These are phyloP conservation scores for Ormosia emarginata DNA, from an alignment of 306 rosid species.

Conservation along the genomic window DNA sequence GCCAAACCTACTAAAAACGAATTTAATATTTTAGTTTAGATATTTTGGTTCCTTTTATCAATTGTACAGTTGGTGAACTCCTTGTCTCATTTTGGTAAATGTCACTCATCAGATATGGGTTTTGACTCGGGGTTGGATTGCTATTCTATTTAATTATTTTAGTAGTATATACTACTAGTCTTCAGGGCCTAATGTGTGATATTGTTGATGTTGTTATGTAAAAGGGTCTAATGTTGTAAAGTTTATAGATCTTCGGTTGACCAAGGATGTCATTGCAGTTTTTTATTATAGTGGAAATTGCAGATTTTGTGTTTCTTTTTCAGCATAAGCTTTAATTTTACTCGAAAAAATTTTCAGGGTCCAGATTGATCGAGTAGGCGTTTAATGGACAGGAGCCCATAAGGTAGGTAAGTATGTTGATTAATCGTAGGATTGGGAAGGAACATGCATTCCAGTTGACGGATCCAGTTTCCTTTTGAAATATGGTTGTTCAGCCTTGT, in stretches of 20 bases:
- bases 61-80: conserved; percentile 19
- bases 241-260: conserved; percentile 28
- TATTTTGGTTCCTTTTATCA: conserved; percentile 22
- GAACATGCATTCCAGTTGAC: conserved; percentile 3
- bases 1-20: conserved; percentile 28
- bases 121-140: conserved; percentile 4
- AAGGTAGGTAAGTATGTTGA: conserved; percentile 56
- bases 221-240: conserved; percentile 16
- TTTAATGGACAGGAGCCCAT: conserved; percentile 46
- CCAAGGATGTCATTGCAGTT: conserved; percentile 18
- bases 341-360: conserved; percentile 69
- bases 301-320: conserved; percentile 25
- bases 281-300: conserved; percentile 16
- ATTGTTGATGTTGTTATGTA: neutral
- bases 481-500: conserved; percentile 26
- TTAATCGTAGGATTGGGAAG: conserved; percentile 34
- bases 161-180: neutral
- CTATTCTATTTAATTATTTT: neutral
- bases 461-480: conserved; percentile 9
- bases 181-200: neutral
- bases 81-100: conserved; percentile 17
- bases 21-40: conserved; percentile 16
- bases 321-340: conserved; percentile 58
- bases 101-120: conserved; percentile 18
- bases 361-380: conserved; percentile 54